Base-by-base conservation (phyloP, 768 basidiomycete species). In the Boletus pseudopeckii region DNA sequence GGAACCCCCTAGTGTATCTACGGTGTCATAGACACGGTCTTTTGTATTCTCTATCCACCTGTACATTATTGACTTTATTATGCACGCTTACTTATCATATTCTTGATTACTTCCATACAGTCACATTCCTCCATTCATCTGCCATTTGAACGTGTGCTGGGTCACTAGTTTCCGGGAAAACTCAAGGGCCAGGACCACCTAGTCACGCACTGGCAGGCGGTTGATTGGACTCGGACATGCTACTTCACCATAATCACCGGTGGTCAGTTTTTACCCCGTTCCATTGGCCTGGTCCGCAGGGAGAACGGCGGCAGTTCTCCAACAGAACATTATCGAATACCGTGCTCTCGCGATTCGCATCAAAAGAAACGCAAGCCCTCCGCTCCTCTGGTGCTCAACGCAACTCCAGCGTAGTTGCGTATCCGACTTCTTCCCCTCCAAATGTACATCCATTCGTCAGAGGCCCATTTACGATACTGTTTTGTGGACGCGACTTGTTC, bases 401-500 rank as follows among this genome's bases (percentile, higher is more conserved):
- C 32, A 38, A 51, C 30, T 52, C 18, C 13, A 30, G 54, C 37
- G 26, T 10, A 22, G 34, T 13, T 14, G 39, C 33, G 33, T 32
- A 36, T 38, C 39, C 47, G 17, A 32, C 51, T n/a, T 50, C 48
- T n/a, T 50, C 48, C 33, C 28, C 30, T 32, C 18, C 44, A 18
- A 20, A 40, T 42, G 30, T 5, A n/a, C 52, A 30, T 20, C 22
- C 49, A 9, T 26, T 45, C 18, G 47, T 45, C 42, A 59, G 50
- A 38, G 66, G 73, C 20, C 74, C 74, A 5, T 87, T 91, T 66
- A 80, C 83, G n/a, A 80, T 97, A 39, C 77, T 97, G 7, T 96
- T 92, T 69, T 81, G 92, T 65, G 94, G 94, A 47, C 87, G 91
- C 17, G 93, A 95, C 67, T 81, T 85, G 62, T 96, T 96, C 69